Evolutionary conservation across 768 basidiomycete genomes (phyloP), one percentile per base, ranked within the genome.

Genomic region (Lactarius vividus): DNA sequence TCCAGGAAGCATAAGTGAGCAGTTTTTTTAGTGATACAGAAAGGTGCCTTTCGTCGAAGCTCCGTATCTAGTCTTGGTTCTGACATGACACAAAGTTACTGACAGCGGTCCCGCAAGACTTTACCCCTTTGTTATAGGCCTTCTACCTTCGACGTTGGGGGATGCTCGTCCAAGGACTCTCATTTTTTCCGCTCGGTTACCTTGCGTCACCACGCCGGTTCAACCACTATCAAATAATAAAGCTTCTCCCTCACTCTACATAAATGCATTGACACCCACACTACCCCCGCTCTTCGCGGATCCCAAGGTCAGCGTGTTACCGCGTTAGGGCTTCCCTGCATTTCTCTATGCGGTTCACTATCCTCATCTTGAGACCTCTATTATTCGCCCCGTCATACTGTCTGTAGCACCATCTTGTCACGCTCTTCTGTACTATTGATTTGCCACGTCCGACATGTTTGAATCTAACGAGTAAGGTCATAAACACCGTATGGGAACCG

Each of bases 1-100:
- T 57, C 61, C 20, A 66, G 40, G 61, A 66, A 26, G 37, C 56
- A 61, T 66, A 66, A 66, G 65, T 66, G 39, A 62, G 31, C 54
- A 6, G 31, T 11, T 52, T 46, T 40, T 33, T 60, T 15, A 28
- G 39, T 57, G 35, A 52, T 26, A 57, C 23, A 31, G 33, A 59
- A 61, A 62, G 65, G 65, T 66, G 44, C 46, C n/a, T 13, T 57
- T 57, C 11, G 44, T 49, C 46, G 16, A 8, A 40, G 5, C 37
- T 52, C 23, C 31, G 1, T 29, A 39, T 52, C 28, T 11, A 18
- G 55, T 23, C 13, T 44, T 49, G 23, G n/a, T 52, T 37, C 53
- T 40, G 26, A 65, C 54, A 29, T 29, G 35, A 40, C 26, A 44
- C 11, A 9, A 53, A 54, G 63, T 39, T 59, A 60, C 64, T 64